Evolutionary conservation across 2,329 filamentous ascomycete species (phyloP).

Genomic region (Laburnicola sp.): DNA sequence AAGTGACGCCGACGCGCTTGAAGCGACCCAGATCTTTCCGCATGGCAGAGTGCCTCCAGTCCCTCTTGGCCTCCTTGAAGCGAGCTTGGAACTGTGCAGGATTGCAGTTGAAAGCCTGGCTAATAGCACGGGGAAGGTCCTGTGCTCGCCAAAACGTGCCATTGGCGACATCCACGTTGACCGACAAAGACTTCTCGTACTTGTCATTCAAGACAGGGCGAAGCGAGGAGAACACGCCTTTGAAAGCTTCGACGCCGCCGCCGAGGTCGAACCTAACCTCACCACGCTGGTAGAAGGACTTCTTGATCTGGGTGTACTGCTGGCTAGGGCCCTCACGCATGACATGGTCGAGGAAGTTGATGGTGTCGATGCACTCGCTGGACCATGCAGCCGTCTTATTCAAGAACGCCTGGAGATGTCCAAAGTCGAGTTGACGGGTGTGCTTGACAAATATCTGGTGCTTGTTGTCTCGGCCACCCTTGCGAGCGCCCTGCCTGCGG

Average conservation of each 20-base stretch:
- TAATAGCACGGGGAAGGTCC: slow-evolving; percentile 40
- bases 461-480: slow-evolving; percentile 46
- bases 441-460: slow-evolving; percentile 66
- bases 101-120: slow-evolving; percentile 33
- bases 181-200: slow-evolving; percentile 64
- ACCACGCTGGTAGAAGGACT: slow-evolving; percentile 74
- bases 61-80: slow-evolving; percentile 23
- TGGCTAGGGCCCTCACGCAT: slow-evolving; percentile 77
- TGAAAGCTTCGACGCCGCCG: slow-evolving; percentile 73
- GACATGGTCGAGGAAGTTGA: slow-evolving; percentile 90
- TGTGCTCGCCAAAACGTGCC: slow-evolving; percentile 76
- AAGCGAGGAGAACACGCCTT: slow-evolving; percentile 86
- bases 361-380: slow-evolving; percentile 70
- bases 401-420: slow-evolving; percentile 68
- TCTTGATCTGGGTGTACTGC: slow-evolving; percentile 71
- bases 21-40: slow-evolving; percentile 48
- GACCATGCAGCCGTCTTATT: slow-evolving; percentile 53
- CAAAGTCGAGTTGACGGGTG: slow-evolving; percentile 70
- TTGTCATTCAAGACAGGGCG: slow-evolving; percentile 65
- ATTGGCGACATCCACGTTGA: slow-evolving; percentile 92
- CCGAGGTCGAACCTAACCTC: slow-evolving; percentile 59
- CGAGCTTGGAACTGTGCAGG: slow-evolving; percentile 32
- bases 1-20: slow-evolving; percentile 47
- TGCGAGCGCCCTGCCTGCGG: slow-evolving; percentile 14
- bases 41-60: slow-evolving; percentile 33